phyloP scores from a whole-genome alignment of 257 asterid species.

The Forsythia suspensa region DNA sequence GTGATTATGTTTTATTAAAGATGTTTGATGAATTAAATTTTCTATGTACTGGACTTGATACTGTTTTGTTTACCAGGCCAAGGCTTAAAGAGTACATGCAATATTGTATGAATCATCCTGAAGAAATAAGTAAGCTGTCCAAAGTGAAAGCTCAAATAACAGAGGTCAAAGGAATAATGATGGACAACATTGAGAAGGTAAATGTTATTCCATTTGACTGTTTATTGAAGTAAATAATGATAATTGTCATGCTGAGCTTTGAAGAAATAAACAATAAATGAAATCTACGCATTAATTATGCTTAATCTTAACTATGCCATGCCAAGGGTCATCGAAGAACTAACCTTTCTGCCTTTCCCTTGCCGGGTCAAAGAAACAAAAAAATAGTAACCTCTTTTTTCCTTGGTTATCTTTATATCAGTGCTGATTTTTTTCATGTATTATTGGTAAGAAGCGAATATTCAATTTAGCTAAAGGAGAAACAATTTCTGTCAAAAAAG shows the following conservation, averaged over 20 bases:
- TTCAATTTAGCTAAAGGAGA: background rate
- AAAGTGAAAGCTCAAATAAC: conserved; percentile 91
- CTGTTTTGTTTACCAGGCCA: conserved; percentile 55
- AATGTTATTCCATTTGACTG: conserved; percentile 8
- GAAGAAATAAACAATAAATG: background rate
- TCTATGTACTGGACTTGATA: conserved; percentile 13
- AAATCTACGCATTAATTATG: background rate
- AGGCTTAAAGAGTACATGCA: conserved; percentile 95
- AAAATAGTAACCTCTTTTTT: background rate
- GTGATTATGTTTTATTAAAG: conserved; percentile 14
- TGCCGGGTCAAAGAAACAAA: too few species aligned
- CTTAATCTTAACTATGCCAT: background rate
- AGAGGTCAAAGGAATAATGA: conserved; percentile 97
- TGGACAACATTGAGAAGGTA: conserved; percentile 99
- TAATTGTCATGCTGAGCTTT: background rate
- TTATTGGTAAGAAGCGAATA: background rate
- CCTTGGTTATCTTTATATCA: background rate
- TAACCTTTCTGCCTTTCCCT: too few species aligned
- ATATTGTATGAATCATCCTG: conserved; percentile 90
- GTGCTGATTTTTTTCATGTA: background rate
- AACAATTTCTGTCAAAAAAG: background rate
- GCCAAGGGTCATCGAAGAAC: too few species aligned
- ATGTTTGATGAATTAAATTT: background rate
- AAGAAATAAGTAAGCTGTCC: conserved; percentile 93
- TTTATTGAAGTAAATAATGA: background rate